Percentiles rank a stretch among this genome's conserved stretches.
Evolutionary conservation across 176 grass and related monocot genomes (phyloP).

Genomic region (Oryza punctata): DNA sequence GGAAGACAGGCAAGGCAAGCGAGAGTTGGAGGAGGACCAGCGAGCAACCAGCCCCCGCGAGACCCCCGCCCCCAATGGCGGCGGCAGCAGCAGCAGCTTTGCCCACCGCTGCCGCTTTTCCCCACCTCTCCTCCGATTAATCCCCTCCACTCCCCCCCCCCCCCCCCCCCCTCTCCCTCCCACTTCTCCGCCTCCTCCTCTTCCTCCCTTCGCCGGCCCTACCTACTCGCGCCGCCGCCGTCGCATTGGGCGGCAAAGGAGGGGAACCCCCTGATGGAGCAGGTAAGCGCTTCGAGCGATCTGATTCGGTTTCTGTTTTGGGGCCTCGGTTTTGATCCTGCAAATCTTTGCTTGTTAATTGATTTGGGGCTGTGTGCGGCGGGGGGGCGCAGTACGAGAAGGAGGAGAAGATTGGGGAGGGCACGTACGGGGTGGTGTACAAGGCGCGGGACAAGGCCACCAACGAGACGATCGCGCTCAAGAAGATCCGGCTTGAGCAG

Average conservation of each 20-base stretch:
- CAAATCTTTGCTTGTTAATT: neutral
- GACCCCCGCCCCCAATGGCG: conserved; percentile 41
- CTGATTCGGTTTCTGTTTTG: neutral
- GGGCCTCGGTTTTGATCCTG: neutral
- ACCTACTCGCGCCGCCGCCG: neutral
- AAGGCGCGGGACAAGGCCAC: conserved; percentile 71
- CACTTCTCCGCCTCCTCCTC: neutral
- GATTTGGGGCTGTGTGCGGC: neutral
- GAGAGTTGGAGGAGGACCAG: conserved; percentile 42
- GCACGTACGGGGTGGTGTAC: conserved; percentile 98
- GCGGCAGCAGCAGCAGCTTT: conserved; percentile 35
- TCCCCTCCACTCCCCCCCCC: conserved; percentile 24
- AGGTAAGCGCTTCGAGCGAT: conserved; percentile 56
- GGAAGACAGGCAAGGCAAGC: neutral
- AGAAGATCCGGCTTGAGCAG: conserved; percentile 97
- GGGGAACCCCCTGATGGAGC: conserved; percentile 56
- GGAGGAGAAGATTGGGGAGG: conserved; percentile 94
- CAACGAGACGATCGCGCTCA: conserved; percentile 94
- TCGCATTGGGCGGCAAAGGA: conserved; percentile 26
- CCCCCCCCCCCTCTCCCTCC: neutral
- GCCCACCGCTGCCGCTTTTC: conserved; percentile 28
- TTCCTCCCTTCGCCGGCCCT: neutral
- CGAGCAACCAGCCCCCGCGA: neutral
- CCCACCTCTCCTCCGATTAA: conserved; percentile 28
- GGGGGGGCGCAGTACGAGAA: conserved; percentile 75